phyloP scores from a whole-genome alignment of 2,329 filamentous ascomycete species.

The Teratosphaeria epicoccoides region DNA sequence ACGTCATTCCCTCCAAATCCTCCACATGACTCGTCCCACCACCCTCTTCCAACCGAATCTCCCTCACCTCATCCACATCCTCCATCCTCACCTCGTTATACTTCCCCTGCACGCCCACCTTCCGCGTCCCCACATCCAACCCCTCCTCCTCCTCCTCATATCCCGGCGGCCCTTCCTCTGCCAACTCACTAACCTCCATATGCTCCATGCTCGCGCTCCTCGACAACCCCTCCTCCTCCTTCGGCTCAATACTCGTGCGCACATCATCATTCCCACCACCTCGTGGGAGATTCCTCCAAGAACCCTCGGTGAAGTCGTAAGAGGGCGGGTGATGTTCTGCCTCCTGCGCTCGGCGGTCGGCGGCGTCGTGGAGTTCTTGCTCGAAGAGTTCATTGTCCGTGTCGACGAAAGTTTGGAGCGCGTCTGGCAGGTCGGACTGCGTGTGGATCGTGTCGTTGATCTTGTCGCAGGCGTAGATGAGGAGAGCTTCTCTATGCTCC shows the following conservation, averaged over 20 bases:
- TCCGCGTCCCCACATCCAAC: conserved; percentile 1
- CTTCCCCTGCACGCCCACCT: conserved; percentile 1
- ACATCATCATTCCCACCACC: background rate
- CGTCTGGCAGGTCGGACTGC: conserved; percentile 8
- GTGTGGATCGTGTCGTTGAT: conserved; percentile 6
- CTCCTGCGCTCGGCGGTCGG: background rate
- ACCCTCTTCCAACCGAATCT: background rate
- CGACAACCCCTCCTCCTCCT: background rate
- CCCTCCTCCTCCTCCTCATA: conserved; percentile 5
- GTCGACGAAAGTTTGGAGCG: conserved; percentile 18
- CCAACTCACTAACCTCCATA: conserved; percentile 3
- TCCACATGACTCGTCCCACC: background rate
- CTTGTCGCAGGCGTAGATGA: conserved; percentile 48
- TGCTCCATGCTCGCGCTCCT: conserved; percentile 2
- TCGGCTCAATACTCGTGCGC: conserved; percentile 1
- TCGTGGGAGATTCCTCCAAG: background rate
- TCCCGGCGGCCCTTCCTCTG: background rate
- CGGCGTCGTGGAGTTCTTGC: conserved; percentile 8
- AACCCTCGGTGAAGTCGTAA: background rate
- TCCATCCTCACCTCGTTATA: background rate
- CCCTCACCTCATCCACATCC: conserved; percentile 1
- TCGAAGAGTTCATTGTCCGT: conserved; percentile 18
- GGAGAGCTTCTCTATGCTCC: conserved; percentile 42
- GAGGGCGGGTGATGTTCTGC: conserved; percentile 1
- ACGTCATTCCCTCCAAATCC: background rate